Percentiles rank a stretch among this genome's conserved stretches.
These are phyloP conservation scores for Gossypium ekmanianum DNA, from an alignment of 345 rosid genomes.

Conservation along the genomic window DNA sequence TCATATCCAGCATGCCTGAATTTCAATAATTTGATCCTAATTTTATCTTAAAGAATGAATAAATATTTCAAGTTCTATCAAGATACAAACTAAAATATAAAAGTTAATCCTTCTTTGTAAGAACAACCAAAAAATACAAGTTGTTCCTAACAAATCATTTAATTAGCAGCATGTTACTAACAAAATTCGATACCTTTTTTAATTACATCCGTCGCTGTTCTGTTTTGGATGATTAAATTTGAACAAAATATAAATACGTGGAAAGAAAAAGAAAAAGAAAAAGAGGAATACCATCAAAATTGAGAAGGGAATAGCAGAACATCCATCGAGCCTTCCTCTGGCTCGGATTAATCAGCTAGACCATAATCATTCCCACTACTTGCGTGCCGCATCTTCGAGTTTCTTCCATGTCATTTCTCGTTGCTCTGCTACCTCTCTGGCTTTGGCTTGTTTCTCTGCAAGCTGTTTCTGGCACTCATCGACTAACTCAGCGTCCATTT, in stretches of 20 bases:
- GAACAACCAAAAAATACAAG: conserved; percentile 15
- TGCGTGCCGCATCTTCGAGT: conserved; percentile 59
- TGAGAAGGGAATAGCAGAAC: conserved; percentile 13
- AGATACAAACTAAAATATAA: background rate
- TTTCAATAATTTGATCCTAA: background rate
- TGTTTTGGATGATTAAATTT: conserved; percentile 19
- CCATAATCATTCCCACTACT: conserved; percentile 47
- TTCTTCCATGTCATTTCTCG: conserved; percentile 74
- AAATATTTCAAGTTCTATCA: background rate
- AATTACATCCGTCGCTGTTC: conserved; percentile 33
- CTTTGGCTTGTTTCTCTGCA: conserved; percentile 57
- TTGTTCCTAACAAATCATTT: conserved; percentile 28
- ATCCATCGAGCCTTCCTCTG: conserved; percentile 2
- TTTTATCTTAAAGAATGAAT: background rate
- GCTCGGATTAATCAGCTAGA: conserved; percentile 22
- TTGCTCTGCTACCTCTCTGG: conserved; percentile 58
- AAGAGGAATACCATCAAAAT: conserved; percentile 32
- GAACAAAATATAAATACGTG: conserved; percentile 6
- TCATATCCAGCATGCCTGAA: background rate
- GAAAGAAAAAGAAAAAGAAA: background rate
- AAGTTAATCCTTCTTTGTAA: background rate
- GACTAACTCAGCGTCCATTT: conserved; percentile 74
- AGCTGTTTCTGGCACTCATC: conserved; percentile 67
- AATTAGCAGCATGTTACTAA: conserved; percentile 33
- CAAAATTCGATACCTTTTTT: conserved; percentile 31